phyloP scores from a whole-genome alignment of 352 stramenopile species.

The Globisporangium cylindrosporum region DNA sequence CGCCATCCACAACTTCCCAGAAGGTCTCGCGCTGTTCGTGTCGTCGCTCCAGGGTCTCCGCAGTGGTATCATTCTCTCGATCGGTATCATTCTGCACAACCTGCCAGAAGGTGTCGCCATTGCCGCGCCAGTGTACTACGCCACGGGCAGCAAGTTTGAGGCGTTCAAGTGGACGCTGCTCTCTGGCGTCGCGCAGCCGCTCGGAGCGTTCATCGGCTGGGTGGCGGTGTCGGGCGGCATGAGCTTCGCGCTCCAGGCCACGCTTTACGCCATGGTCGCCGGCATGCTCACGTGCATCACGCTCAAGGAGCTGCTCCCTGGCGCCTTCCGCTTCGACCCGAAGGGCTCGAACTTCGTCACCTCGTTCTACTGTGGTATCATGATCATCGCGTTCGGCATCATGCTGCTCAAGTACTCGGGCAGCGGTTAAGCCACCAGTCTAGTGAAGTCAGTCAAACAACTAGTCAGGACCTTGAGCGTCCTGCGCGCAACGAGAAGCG shows the following conservation, averaged over 20 bases:
- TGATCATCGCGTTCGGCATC: slow-evolving; percentile 80
- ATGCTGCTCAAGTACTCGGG: slow-evolving; percentile 66
- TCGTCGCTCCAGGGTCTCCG: slow-evolving; percentile 84
- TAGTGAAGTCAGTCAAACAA: slow-evolving; percentile 18
- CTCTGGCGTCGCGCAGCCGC: slow-evolving; percentile 84
- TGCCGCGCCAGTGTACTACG: slow-evolving; percentile 94
- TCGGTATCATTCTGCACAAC: slow-evolving; percentile 96
- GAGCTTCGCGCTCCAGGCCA: slow-evolving; percentile 61
- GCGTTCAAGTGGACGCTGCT: slow-evolving; percentile 91
- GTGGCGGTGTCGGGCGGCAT: slow-evolving; percentile 38
- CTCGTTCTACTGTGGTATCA: slow-evolving; percentile 77
- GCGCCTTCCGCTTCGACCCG: slow-evolving; percentile 84
- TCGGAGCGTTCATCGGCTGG: slow-evolving; percentile 90
- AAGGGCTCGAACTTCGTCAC: slow-evolving; percentile 82
- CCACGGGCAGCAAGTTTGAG: slow-evolving; percentile 88
- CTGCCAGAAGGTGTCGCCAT: slow-evolving; percentile 94
- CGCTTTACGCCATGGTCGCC: slow-evolving; percentile 89
- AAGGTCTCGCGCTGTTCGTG: slow-evolving; percentile 95
- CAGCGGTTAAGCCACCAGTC: no score
- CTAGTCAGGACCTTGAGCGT: background rate
- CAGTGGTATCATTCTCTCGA: slow-evolving; percentile 87
- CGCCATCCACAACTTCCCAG: slow-evolving; percentile 96
- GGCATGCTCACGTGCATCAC: slow-evolving; percentile 95
- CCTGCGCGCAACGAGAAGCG: background rate
- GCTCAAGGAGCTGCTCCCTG: slow-evolving; percentile 88